Conservation (phyloP, 1,139 yeast genomes). For the Suhomyces anneliseae region DNA sequence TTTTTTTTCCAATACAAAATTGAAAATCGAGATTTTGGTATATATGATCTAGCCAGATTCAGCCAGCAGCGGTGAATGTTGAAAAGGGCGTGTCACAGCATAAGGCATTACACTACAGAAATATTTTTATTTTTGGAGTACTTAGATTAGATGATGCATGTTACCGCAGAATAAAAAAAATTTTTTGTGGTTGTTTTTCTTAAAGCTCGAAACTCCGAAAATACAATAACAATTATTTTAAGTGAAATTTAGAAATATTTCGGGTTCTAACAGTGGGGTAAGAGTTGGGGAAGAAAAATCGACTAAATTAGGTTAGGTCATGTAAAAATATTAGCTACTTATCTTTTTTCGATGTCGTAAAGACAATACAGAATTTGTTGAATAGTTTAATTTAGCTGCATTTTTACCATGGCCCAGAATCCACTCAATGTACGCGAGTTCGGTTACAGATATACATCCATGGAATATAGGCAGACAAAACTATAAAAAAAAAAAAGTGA, state of each 20-base stretch:
- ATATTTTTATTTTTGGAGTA: neutral
- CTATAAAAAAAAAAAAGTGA: too few relatives aligned
- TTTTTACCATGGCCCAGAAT: too few relatives aligned
- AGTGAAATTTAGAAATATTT: neutral
- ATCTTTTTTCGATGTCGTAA: neutral
- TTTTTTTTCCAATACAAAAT: too few relatives aligned
- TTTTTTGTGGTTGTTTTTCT: too few relatives aligned
- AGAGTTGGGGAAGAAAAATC: neutral
- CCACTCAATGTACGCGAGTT: neutral
- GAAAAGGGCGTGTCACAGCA: neutral
- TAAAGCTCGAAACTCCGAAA: neutral
- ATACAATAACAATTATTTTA: neutral
- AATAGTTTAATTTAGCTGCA: conserved; percentile 2
- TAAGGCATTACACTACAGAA: neutral
- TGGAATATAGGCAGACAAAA: too few relatives aligned
- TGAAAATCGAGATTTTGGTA: too few relatives aligned
- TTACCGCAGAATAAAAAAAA: neutral
- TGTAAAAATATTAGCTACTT: neutral
- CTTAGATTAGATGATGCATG: neutral
- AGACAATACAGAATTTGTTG: neutral
- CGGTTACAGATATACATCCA: neutral
- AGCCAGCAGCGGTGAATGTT: neutral
- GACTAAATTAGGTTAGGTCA: neutral
- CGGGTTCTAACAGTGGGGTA: neutral
- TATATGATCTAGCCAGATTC: too few relatives aligned